Evolutionary conservation across 2,329 filamentous ascomycete genomes (phyloP).

Genomic region (Dactylonectria macrodidyma): DNA sequence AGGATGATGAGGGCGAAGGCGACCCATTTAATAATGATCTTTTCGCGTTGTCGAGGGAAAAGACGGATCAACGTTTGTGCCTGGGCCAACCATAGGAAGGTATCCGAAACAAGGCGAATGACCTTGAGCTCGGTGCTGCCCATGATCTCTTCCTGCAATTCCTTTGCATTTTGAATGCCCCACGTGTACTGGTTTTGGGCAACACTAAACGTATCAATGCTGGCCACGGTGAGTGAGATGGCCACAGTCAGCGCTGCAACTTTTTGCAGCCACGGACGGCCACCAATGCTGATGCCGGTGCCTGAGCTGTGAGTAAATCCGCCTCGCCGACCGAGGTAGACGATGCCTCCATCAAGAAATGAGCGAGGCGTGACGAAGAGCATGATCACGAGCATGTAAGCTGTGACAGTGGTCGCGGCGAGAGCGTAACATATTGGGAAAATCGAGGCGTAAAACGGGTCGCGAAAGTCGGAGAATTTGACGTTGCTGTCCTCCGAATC

Average conservation of each 20-base stretch:
- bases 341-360: constrained; percentile 88
- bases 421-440: constrained; percentile 95
- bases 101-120: constrained; percentile 93
- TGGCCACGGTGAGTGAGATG: constrained; percentile 93
- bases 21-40: constrained; percentile 98
- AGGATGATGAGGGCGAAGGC: constrained; percentile 94
- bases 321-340: constrained; percentile 84
- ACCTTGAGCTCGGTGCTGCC: constrained; percentile 89
- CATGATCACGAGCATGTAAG: constrained; percentile 94
- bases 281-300: constrained; percentile 86
- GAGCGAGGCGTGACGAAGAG: constrained; percentile 95
- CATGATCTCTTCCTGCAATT: constrained; percentile 84
- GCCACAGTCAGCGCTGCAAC: constrained; percentile 81
- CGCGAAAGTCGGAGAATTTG: constrained; percentile 76
- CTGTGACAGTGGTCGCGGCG: constrained; percentile 89
- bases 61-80: constrained; percentile 96
- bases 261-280: constrained; percentile 94
- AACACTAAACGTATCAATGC: constrained; percentile 89
- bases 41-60: constrained; percentile 96
- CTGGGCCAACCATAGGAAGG: constrained; percentile 97
- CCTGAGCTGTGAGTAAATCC: constrained; percentile 89
- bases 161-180: constrained; percentile 84
- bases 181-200: constrained; percentile 85
- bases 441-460: constrained; percentile 94
- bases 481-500: constrained; percentile 51